Conservation (phyloP, 176 grass and related monocot genomes). For the Poa annua region DNA sequence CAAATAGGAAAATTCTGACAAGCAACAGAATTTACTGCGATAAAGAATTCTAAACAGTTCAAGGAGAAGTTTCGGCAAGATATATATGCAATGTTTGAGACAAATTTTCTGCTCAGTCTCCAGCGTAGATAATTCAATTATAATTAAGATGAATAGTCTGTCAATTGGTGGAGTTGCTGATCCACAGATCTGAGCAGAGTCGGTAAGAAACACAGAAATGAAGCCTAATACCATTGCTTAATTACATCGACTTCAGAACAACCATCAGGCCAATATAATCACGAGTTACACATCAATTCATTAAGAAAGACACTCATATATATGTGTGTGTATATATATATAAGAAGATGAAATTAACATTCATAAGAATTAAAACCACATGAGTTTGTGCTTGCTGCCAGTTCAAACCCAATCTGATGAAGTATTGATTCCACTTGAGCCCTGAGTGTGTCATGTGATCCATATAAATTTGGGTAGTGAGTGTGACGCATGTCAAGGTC, state of each 20-base stretch:
- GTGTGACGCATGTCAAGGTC: background rate
- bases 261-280: background rate
- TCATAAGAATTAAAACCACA: background rate
- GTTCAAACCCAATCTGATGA: background rate
- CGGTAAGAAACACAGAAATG: background rate
- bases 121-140: background rate
- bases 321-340: background rate
- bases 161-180: background rate
- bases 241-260: background rate
- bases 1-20: constrained; percentile 5
- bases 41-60: background rate
- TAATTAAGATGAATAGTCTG: background rate
- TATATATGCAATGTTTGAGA: background rate
- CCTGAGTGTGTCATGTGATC: background rate
- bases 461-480: background rate
- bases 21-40: background rate
- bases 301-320: background rate
- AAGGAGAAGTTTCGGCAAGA: constrained; percentile 8
- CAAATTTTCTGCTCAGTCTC: background rate
- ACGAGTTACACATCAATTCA: background rate
- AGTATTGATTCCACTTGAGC: background rate
- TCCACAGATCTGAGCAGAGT: background rate
- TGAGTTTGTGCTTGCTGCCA: background rate
- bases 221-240: background rate
- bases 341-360: background rate